Base-by-base conservation (phyloP, 495 filamentous ascomycete species). In the Hyaloscypha hepaticicola region DNA sequence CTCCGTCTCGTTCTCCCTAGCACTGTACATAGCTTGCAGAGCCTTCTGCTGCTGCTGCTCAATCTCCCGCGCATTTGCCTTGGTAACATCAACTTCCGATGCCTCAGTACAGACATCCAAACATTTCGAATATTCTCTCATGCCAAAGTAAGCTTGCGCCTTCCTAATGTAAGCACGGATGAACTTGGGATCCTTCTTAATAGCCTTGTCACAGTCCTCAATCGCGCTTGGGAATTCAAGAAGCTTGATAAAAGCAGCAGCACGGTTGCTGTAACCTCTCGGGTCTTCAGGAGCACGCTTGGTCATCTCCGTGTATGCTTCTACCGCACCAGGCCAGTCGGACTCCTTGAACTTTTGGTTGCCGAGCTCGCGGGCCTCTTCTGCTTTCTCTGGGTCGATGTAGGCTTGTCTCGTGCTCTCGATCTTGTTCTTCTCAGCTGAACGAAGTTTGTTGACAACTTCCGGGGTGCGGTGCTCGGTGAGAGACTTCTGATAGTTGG, bases 381-480 rank as follows among this genome's bases (percentile, higher is more conserved):
- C 95, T 24, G 95, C 95, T 79, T 96, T 93, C 58, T 79, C 90
- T 1, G 95, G 89, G 77, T 92, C 90, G 70, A 99, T 82, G 77
- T 97, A 98, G 2, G 92, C 83, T 61, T 90, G 78, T 74, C 84
- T 90, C 64, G 95, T 89, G 14, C 80, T 77, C 59, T 87, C 91
- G 61, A 87, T 86, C 81, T 96, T 92, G 69, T 86, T 81, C 78
- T 96, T 96, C 79, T 99, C 95, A 22, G 89, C 93, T n/a, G 89
- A 83, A 41, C 96, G 92, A 24, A 99, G 87, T 79, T 98, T 99
- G 72, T 87, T 85, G 55, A 98, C 85, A 60, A 96, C 87, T 21
- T 99, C 95, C 24, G 96, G 92, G 8, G 93, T 98, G 49, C 95
- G 93, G 82, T 98, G 93, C 80, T 99, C 95, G 5, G 90, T 97